phyloP scores from a whole-genome alignment of 495 filamentous ascomycete species.

The Peziza echinospora region DNA sequence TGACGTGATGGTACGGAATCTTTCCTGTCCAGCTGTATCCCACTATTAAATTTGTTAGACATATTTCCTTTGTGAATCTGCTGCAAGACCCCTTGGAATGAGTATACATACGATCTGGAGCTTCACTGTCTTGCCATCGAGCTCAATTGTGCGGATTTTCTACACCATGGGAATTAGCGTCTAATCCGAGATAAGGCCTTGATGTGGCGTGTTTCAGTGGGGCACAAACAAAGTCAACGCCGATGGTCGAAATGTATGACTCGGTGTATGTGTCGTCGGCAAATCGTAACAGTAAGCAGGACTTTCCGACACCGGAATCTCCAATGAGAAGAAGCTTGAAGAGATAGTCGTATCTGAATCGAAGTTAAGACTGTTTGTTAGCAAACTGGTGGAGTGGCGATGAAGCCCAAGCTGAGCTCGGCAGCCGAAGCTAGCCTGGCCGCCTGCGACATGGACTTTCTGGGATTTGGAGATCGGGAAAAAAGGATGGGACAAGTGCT shows the following conservation, averaged over 20 bases:
- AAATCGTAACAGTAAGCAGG: conserved; percentile 88
- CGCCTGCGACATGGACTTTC: no score
- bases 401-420: no score
- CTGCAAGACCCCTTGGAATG: neutral
- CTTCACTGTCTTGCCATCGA: conserved; percentile 98
- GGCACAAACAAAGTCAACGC: conserved; percentile 81
- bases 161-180: no score
- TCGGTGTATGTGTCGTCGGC: conserved; percentile 99
- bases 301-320: conserved; percentile 99
- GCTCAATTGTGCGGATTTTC: conserved; percentile 99
- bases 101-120: conserved; percentile 70
- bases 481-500: no score
- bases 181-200: conserved; percentile 10
- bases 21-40: conserved; percentile 97
- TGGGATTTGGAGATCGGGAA: no score
- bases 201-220: neutral
- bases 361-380: no score
- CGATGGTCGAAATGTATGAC: conserved; percentile 98
- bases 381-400: no score
- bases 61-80: neutral
- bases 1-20: conserved; percentile 97
- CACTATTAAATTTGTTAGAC: conserved; percentile 36
- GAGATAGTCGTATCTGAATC: conserved; percentile 98
- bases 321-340: conserved; percentile 99
- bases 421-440: no score